Conservation (phyloP, 306 rosid genomes). For the Pueraria montana region DNA sequence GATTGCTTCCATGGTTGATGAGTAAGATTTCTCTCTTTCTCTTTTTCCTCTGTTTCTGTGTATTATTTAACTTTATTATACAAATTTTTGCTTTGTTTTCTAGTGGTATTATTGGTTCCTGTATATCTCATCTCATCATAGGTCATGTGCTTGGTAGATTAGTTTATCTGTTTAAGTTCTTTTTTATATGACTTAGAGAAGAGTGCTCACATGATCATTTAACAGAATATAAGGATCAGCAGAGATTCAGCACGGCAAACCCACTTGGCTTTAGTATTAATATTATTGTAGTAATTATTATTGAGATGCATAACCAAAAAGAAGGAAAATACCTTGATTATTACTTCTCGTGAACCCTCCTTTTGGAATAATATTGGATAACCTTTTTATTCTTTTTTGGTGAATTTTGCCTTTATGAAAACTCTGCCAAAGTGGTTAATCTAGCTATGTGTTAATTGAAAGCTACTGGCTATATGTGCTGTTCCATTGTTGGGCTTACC, state of each 20-base stretch:
- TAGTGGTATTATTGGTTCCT: conserved; percentile 31
- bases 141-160: conserved; percentile 49
- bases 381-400: conserved; percentile 28
- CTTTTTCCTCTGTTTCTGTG: conserved; percentile 39
- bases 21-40: conserved; percentile 59
- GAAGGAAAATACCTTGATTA: conserved; percentile 9
- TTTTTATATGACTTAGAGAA: conserved; percentile 21
- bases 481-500: conserved; percentile 19
- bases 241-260: conserved; percentile 37
- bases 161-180: conserved; percentile 25
- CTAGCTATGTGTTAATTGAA: conserved; percentile 26
- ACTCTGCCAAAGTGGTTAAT: conserved; percentile 43
- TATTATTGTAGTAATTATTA: conserved; percentile 9
- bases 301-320: conserved; percentile 11
- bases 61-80: not conserved
- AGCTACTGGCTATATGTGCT: not conserved
- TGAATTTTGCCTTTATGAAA: conserved; percentile 6
- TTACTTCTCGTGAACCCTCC: conserved; percentile 33
- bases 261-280: conserved; percentile 43
- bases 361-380: conserved; percentile 30
- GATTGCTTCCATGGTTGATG: conserved; percentile 79
- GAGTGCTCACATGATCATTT: conserved; percentile 48
- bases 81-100: conserved; percentile 16
- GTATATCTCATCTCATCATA: conserved; percentile 20
- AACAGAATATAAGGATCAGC: conserved; percentile 32